A percentile compares a stretch with the other conserved stretches of the same genome.
These are phyloP conservation scores for Mitragyna speciosa DNA, from an alignment of 257 asterid genomes.

Conservation along the genomic window DNA sequence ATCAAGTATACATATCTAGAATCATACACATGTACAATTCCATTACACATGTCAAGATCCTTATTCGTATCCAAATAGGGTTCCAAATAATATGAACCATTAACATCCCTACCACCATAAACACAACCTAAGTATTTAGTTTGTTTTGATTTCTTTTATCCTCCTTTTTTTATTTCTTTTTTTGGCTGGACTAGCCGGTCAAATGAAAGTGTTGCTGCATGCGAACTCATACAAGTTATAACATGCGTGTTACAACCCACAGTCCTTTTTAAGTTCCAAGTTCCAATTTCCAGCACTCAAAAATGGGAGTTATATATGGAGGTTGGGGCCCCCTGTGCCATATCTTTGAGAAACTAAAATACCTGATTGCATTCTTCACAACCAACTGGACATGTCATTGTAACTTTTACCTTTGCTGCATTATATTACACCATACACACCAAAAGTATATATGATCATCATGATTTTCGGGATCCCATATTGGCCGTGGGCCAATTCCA, in stretches of 20 bases:
- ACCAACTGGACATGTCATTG: constrained; percentile 15
- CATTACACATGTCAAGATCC: not conserved
- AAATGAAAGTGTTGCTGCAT: not conserved
- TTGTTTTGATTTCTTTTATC: not conserved
- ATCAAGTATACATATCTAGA: not conserved
- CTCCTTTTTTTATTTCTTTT: too few relatives aligned
- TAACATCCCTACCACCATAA: not conserved
- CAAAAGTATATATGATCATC: not conserved
- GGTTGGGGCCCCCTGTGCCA: constrained; percentile 19
- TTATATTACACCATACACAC: not conserved
- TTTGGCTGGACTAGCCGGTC: not conserved
- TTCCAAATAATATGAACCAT: not conserved
- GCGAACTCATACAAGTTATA: not conserved
- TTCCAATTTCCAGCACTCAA: constrained; percentile 1
- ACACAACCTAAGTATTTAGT: not conserved
- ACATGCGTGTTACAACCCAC: not conserved
- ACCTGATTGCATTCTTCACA: constrained; percentile 14
- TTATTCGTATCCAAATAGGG: not conserved
- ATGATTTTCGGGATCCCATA: not conserved
- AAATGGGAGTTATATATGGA: constrained; percentile 10
- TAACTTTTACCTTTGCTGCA: constrained; percentile 7
- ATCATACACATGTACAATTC: not conserved
- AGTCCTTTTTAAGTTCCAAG: not conserved
- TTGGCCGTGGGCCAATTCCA: constrained; percentile 17
- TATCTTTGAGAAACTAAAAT: constrained; percentile 7